Conservation (phyloP, 352 stramenopile species). For the Phytophthora podocarpi region DNA sequence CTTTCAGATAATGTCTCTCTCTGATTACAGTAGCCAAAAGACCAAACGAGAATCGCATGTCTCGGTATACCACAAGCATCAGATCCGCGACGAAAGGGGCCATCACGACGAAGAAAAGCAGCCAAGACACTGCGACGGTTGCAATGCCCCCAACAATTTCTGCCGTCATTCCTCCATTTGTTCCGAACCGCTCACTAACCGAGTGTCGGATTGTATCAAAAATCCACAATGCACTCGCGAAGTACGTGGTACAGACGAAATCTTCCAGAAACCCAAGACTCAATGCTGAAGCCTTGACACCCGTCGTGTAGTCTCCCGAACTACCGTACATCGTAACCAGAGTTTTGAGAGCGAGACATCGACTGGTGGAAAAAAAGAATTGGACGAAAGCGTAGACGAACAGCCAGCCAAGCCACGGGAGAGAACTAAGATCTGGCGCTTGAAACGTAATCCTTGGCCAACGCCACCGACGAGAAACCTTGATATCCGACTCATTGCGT, state of each 20-base stretch:
- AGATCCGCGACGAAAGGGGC: constrained; percentile 35
- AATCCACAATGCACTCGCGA: constrained; percentile 25
- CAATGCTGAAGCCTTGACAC: constrained; percentile 18
- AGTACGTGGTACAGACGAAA: constrained; percentile 37
- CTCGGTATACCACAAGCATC: constrained; percentile 35
- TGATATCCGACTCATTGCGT: neutral
- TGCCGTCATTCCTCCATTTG: neutral
- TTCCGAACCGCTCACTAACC: neutral
- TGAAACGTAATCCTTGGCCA: neutral
- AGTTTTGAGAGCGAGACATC: constrained; percentile 16
- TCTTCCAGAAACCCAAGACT: constrained; percentile 32
- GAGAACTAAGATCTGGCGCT: neutral
- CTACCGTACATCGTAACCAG: constrained; percentile 25
- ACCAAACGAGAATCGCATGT: constrained; percentile 44
- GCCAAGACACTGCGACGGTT: constrained; percentile 1
- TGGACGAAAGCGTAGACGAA: constrained; percentile 23
- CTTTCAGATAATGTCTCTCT: constrained; percentile 38
- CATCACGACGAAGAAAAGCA: constrained; percentile 25
- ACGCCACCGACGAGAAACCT: neutral
- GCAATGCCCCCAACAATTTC: neutral
- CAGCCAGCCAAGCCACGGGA: constrained; percentile 19
- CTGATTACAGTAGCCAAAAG: constrained; percentile 15
- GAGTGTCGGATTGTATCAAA: constrained; percentile 8
- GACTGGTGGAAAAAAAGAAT: constrained; percentile 28
- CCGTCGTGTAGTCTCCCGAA: constrained; percentile 8